phyloP scores from a whole-genome alignment of 345 rosid species.

The Gynandropsis gynandra region DNA sequence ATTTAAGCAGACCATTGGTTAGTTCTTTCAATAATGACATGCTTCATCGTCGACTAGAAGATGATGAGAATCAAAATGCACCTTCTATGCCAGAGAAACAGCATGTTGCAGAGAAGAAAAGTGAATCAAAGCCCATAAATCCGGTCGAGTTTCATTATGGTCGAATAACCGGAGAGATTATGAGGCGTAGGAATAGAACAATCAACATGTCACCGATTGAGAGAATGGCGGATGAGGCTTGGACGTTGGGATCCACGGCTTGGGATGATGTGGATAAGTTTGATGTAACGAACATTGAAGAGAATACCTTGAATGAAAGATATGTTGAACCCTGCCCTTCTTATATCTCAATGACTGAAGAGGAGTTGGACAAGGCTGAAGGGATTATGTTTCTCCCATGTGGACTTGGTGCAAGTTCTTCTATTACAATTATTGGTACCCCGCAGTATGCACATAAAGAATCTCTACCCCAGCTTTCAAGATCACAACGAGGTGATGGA shows the following conservation, averaged over 20 bases:
- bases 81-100: constrained; percentile 53
- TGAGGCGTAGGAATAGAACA: constrained; percentile 66
- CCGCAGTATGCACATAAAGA: constrained; percentile 81
- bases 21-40: constrained; percentile 59
- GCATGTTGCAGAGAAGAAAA: constrained; percentile 35
- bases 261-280: constrained; percentile 73
- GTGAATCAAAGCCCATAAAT: constrained; percentile 33
- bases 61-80: constrained; percentile 40
- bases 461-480: constrained; percentile 68
- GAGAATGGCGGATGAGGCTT: constrained; percentile 91
- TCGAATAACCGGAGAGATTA: constrained; percentile 63
- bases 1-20: constrained; percentile 43
- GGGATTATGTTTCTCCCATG: constrained; percentile 84
- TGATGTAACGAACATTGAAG: constrained; percentile 36
- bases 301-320: constrained; percentile 35
- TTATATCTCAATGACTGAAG: constrained; percentile 67
- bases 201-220: constrained; percentile 52
- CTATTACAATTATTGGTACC: constrained; percentile 87
- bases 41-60: constrained; percentile 61
- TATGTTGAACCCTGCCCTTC: constrained; percentile 66
- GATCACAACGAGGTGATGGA: constrained; percentile 40
- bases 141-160: constrained; percentile 60
- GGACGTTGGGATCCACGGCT: constrained; percentile 84
- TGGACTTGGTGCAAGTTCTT: constrained; percentile 92
- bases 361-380: constrained; percentile 57